These are phyloP conservation scores for Artemisia annua DNA, from an alignment of 129 eudicot species.

Conservation along the genomic window DNA sequence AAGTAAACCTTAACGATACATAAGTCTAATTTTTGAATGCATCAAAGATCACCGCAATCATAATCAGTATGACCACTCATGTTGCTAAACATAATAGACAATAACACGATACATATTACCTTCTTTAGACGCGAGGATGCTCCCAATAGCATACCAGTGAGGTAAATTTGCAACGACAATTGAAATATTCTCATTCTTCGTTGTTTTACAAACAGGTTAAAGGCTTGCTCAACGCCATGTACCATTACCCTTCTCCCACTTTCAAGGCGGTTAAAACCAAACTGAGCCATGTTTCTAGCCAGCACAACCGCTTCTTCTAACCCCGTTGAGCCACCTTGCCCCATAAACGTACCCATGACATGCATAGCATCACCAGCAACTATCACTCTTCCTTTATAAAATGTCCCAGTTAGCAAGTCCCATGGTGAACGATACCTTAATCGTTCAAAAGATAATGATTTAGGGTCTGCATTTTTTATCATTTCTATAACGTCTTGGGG, in stretches of 20 bases:
- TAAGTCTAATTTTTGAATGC: no score
- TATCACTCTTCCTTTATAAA: constrained; percentile 43
- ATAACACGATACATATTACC: constrained; percentile 16
- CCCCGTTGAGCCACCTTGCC: constrained; percentile 76
- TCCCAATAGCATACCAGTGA: constrained; percentile 30
- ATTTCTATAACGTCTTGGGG: constrained; percentile 44
- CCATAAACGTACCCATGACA: constrained; percentile 69
- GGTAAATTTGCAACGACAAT: constrained; percentile 39
- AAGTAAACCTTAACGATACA: no score
- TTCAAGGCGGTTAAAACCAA: not conserved
- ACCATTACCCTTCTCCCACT: not conserved
- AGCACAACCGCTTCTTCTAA: constrained; percentile 67
- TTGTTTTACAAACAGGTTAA: constrained; percentile 34
- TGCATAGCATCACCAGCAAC: constrained; percentile 83
- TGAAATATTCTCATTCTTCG: constrained; percentile 36
- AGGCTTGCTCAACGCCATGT: constrained; percentile 12
- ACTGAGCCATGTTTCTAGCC: constrained; percentile 35
- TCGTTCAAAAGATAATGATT: constrained; percentile 38
- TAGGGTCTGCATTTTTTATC: constrained; percentile 1
- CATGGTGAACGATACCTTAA: constrained; percentile 66
- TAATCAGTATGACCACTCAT: constrained; percentile 30
- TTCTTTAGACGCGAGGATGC: constrained; percentile 21
- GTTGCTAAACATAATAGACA: constrained; percentile 27
- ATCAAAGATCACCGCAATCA: constrained; percentile 49
- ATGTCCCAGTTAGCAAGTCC: constrained; percentile 53